Evolutionary conservation across 2,329 filamentous ascomycete species (phyloP), one percentile per base, ranked within the genome.

Genomic region (Rhynchosporium secalis): DNA sequence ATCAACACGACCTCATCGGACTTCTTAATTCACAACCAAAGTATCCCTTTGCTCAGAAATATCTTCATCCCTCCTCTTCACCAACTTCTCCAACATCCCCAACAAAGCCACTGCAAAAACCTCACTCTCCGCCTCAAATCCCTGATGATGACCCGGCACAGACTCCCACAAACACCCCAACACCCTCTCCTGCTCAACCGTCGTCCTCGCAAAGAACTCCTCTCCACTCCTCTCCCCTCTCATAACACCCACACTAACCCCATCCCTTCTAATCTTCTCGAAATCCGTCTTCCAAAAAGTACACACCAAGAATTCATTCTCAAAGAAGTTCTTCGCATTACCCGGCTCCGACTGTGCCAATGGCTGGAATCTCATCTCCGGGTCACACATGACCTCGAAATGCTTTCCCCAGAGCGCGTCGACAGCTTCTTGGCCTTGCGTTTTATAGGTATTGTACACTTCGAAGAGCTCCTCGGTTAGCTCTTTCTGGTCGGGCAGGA

Each of bases 61-160:
- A 20, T 7, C 41, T 29, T 36, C 31, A 36, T 46, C 54, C 40
- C 48, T 64, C 56, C 54, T 55, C 56, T 61, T 29, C 41, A 68
- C 70, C 59, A 59, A 66, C 47, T 55, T 69, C 65, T 69, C 65
- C 36, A 74, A 52, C 68, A 73, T 69, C 2, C 66, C 58, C 31
- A 72, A 41, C 31, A 75, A 68, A 26, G 48, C 54, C 5, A 71
- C 70, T 9, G 71, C 40, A 38, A 75, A 75, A 9, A 59, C 65
- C 28, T 72, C 66, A 29, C 66, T 64, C 67, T 74, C 70, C 12
- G 68, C 64, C 57, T 75, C 71, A 62, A 74, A 75, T 3, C 71
- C 72, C 56, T 72, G 68, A 56, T 75, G 74, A 58, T 72, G 70
- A 1, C 72, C 73, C 15, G 73, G 72, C 8, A 75, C 69, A 20